phyloP scores from a whole-genome alignment of 495 filamentous ascomycete species.

The Aspergillus cavernicola region DNA sequence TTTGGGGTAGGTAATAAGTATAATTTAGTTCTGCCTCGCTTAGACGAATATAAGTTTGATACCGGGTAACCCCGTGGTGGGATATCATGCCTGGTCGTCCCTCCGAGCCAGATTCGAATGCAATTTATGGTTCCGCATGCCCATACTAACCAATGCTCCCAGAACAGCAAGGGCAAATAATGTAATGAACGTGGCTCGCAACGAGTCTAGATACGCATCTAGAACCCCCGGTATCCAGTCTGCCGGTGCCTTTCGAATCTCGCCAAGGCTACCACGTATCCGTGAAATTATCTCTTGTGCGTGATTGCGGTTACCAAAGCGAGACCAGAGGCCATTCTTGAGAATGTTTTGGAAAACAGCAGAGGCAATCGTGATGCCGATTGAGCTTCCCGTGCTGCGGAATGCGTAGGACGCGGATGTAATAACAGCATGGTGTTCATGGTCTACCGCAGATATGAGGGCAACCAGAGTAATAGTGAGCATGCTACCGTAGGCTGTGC shows the following conservation, averaged over 20 bases:
- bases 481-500: constrained; percentile 70
- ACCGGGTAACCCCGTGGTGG: too few species aligned
- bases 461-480: constrained; percentile 77
- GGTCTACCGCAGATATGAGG: constrained; percentile 75
- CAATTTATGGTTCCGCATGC: constrained; percentile 76
- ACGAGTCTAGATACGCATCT: constrained; percentile 69
- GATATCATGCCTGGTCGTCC: constrained; percentile 7
- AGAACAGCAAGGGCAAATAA: constrained; percentile 58
- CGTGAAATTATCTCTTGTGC: constrained; percentile 65
- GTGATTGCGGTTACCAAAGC: constrained; percentile 61
- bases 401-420: constrained; percentile 83
- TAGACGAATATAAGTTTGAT: too few species aligned
- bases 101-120: constrained; percentile 65
- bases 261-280: constrained; percentile 71
- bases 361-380: constrained; percentile 75
- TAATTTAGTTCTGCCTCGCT: too few species aligned
- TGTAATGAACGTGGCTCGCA: constrained; percentile 72
- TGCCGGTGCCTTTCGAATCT: constrained; percentile 62
- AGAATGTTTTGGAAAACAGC: constrained; percentile 74
- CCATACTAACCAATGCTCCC: constrained; percentile 56
- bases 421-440: constrained; percentile 78
- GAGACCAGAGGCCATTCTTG: constrained; percentile 57
- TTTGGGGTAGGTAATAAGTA: too few species aligned
- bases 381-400: constrained; percentile 74
- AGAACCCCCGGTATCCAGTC: constrained; percentile 70